These are phyloP conservation scores for Blumeria hordei DNA, from an alignment of 2,329 filamentous ascomycete genomes.

Conservation along the genomic window DNA sequence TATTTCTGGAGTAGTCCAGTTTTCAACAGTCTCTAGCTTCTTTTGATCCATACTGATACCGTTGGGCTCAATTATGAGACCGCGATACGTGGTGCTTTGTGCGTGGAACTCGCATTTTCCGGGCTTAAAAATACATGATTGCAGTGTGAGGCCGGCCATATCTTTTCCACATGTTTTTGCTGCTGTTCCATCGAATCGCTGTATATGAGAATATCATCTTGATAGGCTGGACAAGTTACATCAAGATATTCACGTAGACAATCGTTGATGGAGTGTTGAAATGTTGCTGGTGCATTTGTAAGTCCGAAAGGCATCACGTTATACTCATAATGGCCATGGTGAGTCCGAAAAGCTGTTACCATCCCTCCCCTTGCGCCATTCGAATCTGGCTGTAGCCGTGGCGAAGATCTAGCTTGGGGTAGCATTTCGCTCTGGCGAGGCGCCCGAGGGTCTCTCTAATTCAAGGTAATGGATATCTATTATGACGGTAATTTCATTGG, in stretches of 20 bases:
- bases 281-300: background rate
- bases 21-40: too few relatives aligned
- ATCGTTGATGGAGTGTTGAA: background rate
- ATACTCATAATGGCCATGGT: background rate
- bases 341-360: conserved; percentile 5
- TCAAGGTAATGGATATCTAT: conserved; percentile 1
- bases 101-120: too few relatives aligned
- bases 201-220: too few relatives aligned
- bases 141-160: too few relatives aligned
- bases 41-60: too few relatives aligned
- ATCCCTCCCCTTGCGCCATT: conserved; percentile 5
- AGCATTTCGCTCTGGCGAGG: background rate
- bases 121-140: too few relatives aligned
- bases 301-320: background rate
- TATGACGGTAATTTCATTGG: background rate
- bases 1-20: too few relatives aligned
- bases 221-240: too few relatives aligned
- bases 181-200: too few relatives aligned
- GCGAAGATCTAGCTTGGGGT: conserved; percentile 3
- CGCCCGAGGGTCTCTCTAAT: background rate
- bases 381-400: conserved; percentile 3
- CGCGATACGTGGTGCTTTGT: too few relatives aligned
- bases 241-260: background rate
- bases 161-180: too few relatives aligned
- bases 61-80: too few relatives aligned